Base-by-base conservation (phyloP, 2,329 filamentous ascomycete genomes). In the Ophiostoma ips region DNA sequence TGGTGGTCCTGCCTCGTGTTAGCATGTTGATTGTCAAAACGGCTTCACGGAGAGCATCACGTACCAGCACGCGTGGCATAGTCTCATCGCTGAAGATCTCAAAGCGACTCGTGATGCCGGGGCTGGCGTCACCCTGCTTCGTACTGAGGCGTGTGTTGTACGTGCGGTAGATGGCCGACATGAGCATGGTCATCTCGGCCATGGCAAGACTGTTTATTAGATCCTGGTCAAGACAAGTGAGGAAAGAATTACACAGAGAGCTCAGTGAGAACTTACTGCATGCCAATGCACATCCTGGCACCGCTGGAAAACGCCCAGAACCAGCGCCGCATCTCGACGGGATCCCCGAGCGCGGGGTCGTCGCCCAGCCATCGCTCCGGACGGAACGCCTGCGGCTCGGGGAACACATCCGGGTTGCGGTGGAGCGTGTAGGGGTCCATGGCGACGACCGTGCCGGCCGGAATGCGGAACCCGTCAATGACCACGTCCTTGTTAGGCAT, bases 301-400 rank as follows among this genome's bases (percentile, higher is more conserved):
- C 83, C 83, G 28, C 76, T 81, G 1, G 81, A 79, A 60, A 86
- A 86, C 0, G 81, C 79, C 68, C 80, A 78, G 56, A 81, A 84
- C 46, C 67, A 66, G 36, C 55, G 65, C 33, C 47, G 65, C 54
- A 63, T 60, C 48, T 68, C 62, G 38, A 50, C 43, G 13, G 49
- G 16, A 36, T 55, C 51, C 8, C 51, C 52, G 1, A 47, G 41
- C 33, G 15, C 38, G 1, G 44, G 49, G 3, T 35, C 24, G 18
- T 50, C 48, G n/a, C 48, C 52, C 2, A 55, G 48, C 55, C 56
- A 57, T 15, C 59, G 51, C 45, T 63, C 61, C 0, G 60, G 61
- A 2, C 48, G 51, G 51, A 60, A 63, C 4, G 40, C 47, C 15
- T 55, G 43, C 7, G 60, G 56, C 2, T 60, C 51, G 3, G 43